Base-by-base conservation (phyloP, 768 basidiomycete genomes). In the Pisolithus albus region DNA sequence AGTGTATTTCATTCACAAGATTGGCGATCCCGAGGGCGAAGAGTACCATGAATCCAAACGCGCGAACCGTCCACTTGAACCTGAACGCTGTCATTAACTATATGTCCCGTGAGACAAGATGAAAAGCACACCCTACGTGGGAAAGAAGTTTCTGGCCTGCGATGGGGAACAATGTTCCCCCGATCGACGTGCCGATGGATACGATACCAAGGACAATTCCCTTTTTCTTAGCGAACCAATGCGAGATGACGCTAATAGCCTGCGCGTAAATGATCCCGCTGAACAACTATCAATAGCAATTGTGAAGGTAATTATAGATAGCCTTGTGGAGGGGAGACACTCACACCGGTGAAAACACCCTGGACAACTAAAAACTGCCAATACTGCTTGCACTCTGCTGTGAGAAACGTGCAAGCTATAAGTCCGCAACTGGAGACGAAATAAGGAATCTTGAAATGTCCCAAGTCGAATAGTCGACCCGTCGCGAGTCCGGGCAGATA, bases 301-400 rank as follows among this genome's bases (percentile, higher is more conserved):
- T 28, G 46, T 13, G 6, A 26, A 26, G 26, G 4, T 26, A 26
- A 7, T 26, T 5, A 16, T 9, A 3, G n/a, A 11, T 18, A 18
- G 21, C 13, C 34, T 34, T 34, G 4, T 6, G 43, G 16, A 15
- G 28, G 15, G 5, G 0, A 56, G 26, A 3, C 18, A 68, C 83
- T 53, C 52, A 86, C 81, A 19, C 88, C 88, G 11, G 81, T 65
- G 0, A 75, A 76, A 36, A 89, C 57, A 0, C 88, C 88, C 63
- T 90, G 88, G 53, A 80, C 87, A 0, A 90, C 73, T 21, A 90
- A 59, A 57, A 89, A 84, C 5, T 90, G 85, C 88, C 88, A 89
- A 59, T 82, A 90, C 51, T 74, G 53, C 10, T 69, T 83, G 60
- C 88, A 90, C 69, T 89, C 72, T 0, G 84, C 84, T 7, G 77